phyloP scores from a whole-genome alignment of 768 basidiomycete species.

The Suillus brevipes region DNA sequence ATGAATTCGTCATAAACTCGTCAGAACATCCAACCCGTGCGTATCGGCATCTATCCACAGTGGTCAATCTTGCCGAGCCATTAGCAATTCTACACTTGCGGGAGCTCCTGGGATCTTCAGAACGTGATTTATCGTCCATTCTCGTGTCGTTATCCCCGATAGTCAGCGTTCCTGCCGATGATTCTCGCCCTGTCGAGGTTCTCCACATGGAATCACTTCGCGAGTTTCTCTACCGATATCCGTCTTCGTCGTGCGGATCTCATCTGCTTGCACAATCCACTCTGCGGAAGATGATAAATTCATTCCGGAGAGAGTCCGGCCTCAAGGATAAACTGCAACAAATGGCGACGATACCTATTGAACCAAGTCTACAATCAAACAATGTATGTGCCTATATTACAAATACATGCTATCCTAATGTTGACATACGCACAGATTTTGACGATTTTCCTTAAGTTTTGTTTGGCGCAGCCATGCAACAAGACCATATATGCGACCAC shows the following conservation, averaged over 20 bases:
- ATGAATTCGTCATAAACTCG: not conserved
- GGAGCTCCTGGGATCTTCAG: not conserved
- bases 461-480: not conserved
- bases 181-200: not conserved
- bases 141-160: not conserved
- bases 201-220: not conserved
- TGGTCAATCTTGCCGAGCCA: slow-evolving; percentile 1
- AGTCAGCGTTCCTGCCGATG: not conserved
- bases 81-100: not conserved
- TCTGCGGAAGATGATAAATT: not conserved
- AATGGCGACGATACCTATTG: not conserved
- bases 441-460: not conserved
- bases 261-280: not conserved
- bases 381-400: not conserved
- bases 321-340: not conserved
- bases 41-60: slow-evolving; percentile 1
- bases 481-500: not conserved
- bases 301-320: not conserved
- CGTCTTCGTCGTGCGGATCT: no score
- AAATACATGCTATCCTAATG: not conserved
- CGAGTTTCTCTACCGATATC: not conserved
- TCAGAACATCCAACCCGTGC: not conserved
- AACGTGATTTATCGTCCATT: not conserved
- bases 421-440: not conserved
- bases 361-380: not conserved